These are phyloP conservation scores for Podaxis pistillaris DNA, from an alignment of 768 basidiomycete genomes.

Conservation along the genomic window DNA sequence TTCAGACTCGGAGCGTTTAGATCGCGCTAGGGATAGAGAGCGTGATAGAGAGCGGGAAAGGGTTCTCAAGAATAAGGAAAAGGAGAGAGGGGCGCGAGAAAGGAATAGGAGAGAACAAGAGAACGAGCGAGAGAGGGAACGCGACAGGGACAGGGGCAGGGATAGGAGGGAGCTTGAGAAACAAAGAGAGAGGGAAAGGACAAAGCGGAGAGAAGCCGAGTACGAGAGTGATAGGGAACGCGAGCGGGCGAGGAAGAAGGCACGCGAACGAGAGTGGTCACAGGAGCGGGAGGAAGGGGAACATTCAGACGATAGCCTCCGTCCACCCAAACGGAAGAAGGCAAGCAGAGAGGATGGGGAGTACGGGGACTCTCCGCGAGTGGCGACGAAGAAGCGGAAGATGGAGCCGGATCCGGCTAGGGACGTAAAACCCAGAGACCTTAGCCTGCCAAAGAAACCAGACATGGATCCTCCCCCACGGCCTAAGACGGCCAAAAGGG, in stretches of 20 bases:
- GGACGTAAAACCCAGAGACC: constrained; percentile 3
- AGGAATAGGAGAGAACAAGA: constrained; percentile 9
- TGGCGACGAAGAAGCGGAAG: constrained; percentile 15
- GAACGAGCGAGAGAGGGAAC: constrained; percentile 9
- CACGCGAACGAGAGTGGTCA: constrained; percentile 18
- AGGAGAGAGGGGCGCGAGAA: constrained; percentile 11
- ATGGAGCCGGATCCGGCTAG: constrained; percentile 7
- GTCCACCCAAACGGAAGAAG: constrained; percentile 41
- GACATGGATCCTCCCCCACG: constrained; percentile 16
- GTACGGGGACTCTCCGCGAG: constrained; percentile 19
- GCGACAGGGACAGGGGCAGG: constrained; percentile 16
- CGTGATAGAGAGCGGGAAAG: constrained; percentile 10
- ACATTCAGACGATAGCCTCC: constrained; percentile 20
- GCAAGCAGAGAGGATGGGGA: constrained; percentile 29
- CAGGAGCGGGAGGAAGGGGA: constrained; percentile 26
- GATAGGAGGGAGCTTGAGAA: constrained; percentile 20
- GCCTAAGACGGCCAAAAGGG: constrained; percentile 4
- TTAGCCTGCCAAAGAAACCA: constrained; percentile 35
- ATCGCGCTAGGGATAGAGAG: constrained; percentile 21
- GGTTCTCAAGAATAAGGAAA: constrained; percentile 23
- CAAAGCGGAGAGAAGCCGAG: constrained; percentile 17
- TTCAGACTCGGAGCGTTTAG: constrained; percentile 11
- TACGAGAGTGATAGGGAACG: constrained; percentile 15
- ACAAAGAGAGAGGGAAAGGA: constrained; percentile 20
- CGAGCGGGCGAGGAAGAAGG: constrained; percentile 18